phyloP scores from a whole-genome alignment of 352 stramenopile species.

The Phytopythium aichiense region DNA sequence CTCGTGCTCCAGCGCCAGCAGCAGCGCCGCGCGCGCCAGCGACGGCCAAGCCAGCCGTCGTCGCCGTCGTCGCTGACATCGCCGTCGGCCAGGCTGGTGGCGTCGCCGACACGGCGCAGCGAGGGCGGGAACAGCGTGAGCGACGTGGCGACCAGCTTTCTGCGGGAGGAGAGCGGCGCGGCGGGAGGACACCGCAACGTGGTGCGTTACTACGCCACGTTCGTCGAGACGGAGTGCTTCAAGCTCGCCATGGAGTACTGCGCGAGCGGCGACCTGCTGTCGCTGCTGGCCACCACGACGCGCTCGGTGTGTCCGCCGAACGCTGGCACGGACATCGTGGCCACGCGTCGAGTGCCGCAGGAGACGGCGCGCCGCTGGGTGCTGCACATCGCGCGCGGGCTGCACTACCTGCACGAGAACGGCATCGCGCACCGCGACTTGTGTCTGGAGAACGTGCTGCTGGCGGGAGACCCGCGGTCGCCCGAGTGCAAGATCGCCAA shows the following conservation, averaged over 20 bases:
- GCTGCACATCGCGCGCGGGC: conserved; percentile 34
- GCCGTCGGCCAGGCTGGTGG: neutral
- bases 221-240: conserved; percentile 36
- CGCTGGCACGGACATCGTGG: conserved; percentile 4
- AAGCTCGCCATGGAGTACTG: conserved; percentile 67
- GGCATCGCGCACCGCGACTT: conserved; percentile 48
- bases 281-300: conserved; percentile 21
- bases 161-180: neutral
- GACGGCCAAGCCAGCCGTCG: conserved; percentile 8
- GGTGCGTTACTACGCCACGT: conserved; percentile 39
- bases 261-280: conserved; percentile 39
- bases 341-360: conserved; percentile 21
- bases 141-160: neutral
- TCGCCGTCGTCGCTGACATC: neutral
- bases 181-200: conserved; percentile 37
- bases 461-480: conserved; percentile 46
- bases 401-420: conserved; percentile 40
- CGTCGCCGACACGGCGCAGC: neutral
- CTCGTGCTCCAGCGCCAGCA: conserved; percentile 16
- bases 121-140: neutral
- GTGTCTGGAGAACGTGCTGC: conserved; percentile 54
- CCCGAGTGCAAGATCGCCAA: conserved; percentile 50
- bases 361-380: conserved; percentile 35
- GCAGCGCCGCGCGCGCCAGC: neutral
- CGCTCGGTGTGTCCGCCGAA: conserved; percentile 7